Evolutionary conservation across 257 asterid species (phyloP), one percentile per base, ranked within the genome.

Genomic region (Avicennia marina): DNA sequence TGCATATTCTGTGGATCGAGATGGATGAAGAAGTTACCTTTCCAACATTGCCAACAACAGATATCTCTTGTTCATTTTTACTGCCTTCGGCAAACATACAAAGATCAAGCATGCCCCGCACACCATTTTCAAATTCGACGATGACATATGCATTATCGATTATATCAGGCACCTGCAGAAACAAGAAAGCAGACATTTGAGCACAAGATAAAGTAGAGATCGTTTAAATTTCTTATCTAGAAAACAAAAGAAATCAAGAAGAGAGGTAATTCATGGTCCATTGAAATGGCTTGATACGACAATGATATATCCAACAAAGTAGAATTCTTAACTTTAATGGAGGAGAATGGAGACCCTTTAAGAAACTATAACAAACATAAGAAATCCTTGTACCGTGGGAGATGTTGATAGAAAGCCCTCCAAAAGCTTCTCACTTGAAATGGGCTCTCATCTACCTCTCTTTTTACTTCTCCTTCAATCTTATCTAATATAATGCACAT

Each of bases 1-100:
- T n/a, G n/a, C n/a, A n/a, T 21, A 10, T 12, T 34, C 7, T 25
- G 24, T 13, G 42, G 48, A 54, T 10, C 22, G 52, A 38, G 36
- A 48, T 46, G 64, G 18, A 29, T 21, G 53, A n/a, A 54, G 51
- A 25, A 4, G 48, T 68, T 61, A 87, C 98, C 95, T 91, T 91
- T 49, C 98, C 98, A 27, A 69, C 36, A 60, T 88, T 89, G 41
- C 98, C 98, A 44, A 89, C 84, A 38, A 91, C 94, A 31, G 87
- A 85, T 70, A 91, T 91, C 72, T 91, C 98, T 76, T 91, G 98
- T 63, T 91, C 98, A 51, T 85, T 88, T 75, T 80, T 81, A 68
- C 96, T 85, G 60, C 98, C 98, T 64, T 91, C 98, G 17, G 96
- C 95, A 70, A 88, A 91, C 98, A 91, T 91, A 36, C 98, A 91